phyloP scores from a whole-genome alignment of 1,139 yeast genomes.

The Kluyveromyces marxianus region DNA sequence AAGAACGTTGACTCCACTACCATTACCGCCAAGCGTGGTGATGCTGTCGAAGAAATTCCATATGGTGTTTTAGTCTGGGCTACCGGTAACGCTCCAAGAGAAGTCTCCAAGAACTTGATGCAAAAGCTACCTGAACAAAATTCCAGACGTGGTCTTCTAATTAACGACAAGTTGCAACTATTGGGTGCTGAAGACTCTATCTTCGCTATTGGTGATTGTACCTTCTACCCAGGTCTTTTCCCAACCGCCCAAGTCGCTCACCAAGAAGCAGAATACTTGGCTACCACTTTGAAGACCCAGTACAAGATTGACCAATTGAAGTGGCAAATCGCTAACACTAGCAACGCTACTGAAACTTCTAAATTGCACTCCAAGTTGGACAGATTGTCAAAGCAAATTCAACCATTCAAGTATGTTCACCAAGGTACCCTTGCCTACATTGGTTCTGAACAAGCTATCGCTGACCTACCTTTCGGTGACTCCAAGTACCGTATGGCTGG shows the following conservation, averaged over 20 bases:
- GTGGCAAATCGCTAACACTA: conserved; percentile 35
- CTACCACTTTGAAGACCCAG: conserved; percentile 58
- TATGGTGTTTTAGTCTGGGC: conserved; percentile 96
- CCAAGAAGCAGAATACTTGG: conserved; percentile 85
- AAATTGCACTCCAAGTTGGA: conserved; percentile 31
- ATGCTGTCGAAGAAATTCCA: conserved; percentile 62
- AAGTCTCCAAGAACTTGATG: conserved; percentile 61
- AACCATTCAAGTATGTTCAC: conserved; percentile 54
- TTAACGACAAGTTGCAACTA: conserved; percentile 74
- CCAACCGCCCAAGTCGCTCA: conserved; percentile 98
- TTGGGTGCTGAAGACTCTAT: conserved; percentile 73
- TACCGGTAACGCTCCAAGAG: conserved; percentile 90
- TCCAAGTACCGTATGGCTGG: conserved; percentile 79
- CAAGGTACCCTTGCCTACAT: conserved; percentile 74
- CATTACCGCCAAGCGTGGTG: conserved; percentile 59
- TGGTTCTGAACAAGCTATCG: conserved; percentile 90
- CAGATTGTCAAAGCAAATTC: conserved; percentile 35
- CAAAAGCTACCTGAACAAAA: conserved; percentile 64
- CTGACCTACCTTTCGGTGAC: conserved; percentile 84
- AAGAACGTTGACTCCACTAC: conserved; percentile 67
- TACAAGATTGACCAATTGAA: conserved; percentile 62
- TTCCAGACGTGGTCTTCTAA: conserved; percentile 83
- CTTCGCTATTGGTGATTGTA: conserved; percentile 91
- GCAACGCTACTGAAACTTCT: conserved; percentile 30
- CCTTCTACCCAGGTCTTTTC: conserved; percentile 76